Conservation (phyloP, 441 rosid species). For the Pelargonium cotyledonis region DNA sequence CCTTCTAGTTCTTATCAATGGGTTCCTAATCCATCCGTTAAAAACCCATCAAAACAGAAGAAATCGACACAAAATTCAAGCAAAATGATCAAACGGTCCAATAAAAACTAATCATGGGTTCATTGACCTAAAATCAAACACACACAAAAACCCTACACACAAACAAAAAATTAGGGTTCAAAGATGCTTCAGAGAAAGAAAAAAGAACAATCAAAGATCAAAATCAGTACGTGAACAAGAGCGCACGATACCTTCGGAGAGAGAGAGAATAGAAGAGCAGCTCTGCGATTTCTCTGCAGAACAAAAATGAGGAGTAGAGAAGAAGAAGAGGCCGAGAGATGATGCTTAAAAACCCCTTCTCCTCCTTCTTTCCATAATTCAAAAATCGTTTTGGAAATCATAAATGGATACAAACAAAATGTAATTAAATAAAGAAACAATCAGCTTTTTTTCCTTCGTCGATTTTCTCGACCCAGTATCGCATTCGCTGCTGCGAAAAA, state of each 20-base stretch:
- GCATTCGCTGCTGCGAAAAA: too few species aligned
- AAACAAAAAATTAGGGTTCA: too few species aligned
- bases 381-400: not conserved
- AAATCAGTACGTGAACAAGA: not conserved
- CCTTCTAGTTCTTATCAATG: not conserved
- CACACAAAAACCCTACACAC: too few species aligned
- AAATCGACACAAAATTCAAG: not conserved
- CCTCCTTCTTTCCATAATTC: conserved; percentile 6
- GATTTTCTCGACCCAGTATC: not conserved
- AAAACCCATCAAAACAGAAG: not conserved
- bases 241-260: not conserved
- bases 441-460: conserved; percentile 3
- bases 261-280: not conserved
- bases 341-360: not conserved
- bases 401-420: not conserved
- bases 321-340: not conserved
- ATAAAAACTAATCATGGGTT: not conserved
- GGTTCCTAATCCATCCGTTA: not conserved
- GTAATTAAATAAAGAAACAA: not conserved
- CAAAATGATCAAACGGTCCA: not conserved
- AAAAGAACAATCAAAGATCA: not conserved
- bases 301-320: not conserved
- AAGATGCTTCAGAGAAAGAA: too few species aligned
- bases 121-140: not conserved
- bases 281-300: not conserved